Evolutionary conservation across 2,329 filamentous ascomycete genomes (phyloP).

Genomic region (Sordariomycetes sp.): DNA sequence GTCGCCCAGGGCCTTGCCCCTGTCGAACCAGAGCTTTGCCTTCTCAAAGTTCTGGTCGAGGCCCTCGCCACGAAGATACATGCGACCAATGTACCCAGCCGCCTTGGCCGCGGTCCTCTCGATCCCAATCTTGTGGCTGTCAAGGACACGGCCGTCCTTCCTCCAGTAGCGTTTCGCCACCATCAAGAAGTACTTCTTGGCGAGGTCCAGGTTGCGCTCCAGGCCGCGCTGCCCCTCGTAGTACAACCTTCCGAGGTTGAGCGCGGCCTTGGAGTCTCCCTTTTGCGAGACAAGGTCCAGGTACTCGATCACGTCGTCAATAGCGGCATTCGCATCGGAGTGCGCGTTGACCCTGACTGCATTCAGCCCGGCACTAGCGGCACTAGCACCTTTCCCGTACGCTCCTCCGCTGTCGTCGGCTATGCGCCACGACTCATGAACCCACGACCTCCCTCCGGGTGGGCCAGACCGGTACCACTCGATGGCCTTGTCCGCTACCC

Average conservation of each 20-base stretch:
- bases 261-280: conserved; percentile 76
- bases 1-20: conserved; percentile 63
- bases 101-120: conserved; percentile 74
- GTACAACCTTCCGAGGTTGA: conserved; percentile 72
- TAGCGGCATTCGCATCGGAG: conserved; percentile 70
- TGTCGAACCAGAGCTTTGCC: conserved; percentile 72
- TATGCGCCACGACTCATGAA: conserved; percentile 68
- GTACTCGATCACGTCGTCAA: conserved; percentile 92
- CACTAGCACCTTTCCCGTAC: conserved; percentile 90
- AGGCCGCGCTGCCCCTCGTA: conserved; percentile 75
- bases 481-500: conserved; percentile 86
- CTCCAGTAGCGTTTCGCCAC: conserved; percentile 74
- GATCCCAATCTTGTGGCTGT: conserved; percentile 54
- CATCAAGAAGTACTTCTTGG: conserved; percentile 68
- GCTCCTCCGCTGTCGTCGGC: conserved; percentile 85
- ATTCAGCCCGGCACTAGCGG: conserved; percentile 73
- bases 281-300: conserved; percentile 82
- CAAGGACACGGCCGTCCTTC: conserved; percentile 59
- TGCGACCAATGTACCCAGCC: conserved; percentile 75
- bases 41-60: conserved; percentile 65
- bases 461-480: conserved; percentile 79
- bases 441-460: conserved; percentile 70
- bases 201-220: conserved; percentile 57
- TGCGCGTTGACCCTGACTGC: conserved; percentile 60
- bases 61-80: conserved; percentile 82